Evolutionary conservation across 1,284 basidiomycete genomes (phyloP), one percentile per base, ranked within the genome.

Genomic region (Tausonia pullulans): DNA sequence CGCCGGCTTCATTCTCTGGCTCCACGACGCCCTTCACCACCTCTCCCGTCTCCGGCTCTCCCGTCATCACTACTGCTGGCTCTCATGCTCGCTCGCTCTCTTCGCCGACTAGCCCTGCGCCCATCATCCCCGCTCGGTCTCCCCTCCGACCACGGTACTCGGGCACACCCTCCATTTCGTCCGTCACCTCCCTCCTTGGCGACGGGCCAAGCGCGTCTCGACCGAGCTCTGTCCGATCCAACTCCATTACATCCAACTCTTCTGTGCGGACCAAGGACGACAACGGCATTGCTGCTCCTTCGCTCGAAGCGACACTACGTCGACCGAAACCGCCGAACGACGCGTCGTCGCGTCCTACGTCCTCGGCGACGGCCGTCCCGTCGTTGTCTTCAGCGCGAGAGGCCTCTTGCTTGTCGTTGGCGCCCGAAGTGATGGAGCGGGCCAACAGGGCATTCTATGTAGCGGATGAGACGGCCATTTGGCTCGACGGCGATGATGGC

Each of bases 141-240:
- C 62, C 62, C 44, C 62, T 64, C 10, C 62, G 62, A 52, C 55
- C 62, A 3, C 50, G 62, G 4, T 9, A 39, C 14, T 48, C 50
- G 5, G 40, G 50, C 4, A 59, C 9, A 41, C 27, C 55, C 5
- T 9, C 40, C 11, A 44, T 57, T 27, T 63, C 62, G 16, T 39
- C 39, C 16, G 6, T 39, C 1, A 53, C 62, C 27, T 46, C 52
- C 6, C 13, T 8, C 5, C 9, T n/a, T 1, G 60, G 53, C 43
- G 16, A 43, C 41, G 13, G 40, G 10, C 5, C 54, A 14, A 39
- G 41, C 13, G 11, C 39, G 16, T 16, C 52, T 13, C 14, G 14
- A 14, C 14, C 51, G 51, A 16, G 14, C 14, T 13, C 51, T 13
- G 8, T 13, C 14, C n/a, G n/a, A 7, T n/a, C 51, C 51, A 16